Evolutionary conservation across 345 rosid genomes (phyloP).

Genomic region (Cochlearia excelsa): DNA sequence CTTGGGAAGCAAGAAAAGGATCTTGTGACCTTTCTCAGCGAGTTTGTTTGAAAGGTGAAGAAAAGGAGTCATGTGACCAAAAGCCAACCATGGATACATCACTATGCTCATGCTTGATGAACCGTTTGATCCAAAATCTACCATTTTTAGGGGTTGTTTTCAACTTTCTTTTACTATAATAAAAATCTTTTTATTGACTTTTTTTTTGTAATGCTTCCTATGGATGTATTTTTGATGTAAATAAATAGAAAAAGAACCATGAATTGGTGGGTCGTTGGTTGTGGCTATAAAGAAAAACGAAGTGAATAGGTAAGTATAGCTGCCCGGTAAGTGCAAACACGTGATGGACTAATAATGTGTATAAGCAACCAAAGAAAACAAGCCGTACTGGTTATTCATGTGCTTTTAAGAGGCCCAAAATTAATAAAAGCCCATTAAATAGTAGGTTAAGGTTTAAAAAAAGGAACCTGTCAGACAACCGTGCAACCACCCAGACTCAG

Average conservation of each 20-base stretch:
- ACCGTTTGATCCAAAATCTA: slow-evolving; percentile 16
- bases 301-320: slow-evolving; percentile 24
- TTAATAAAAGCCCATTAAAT: too few relatives aligned
- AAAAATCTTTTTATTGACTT: neutral
- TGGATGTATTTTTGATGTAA: neutral
- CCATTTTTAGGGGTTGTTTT: slow-evolving; percentile 4
- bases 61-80: slow-evolving; percentile 56
- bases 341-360: slow-evolving; percentile 1
- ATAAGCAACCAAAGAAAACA: neutral
- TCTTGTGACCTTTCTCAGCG: slow-evolving; percentile 44
- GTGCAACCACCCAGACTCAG: too few relatives aligned
- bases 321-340: slow-evolving; percentile 31
- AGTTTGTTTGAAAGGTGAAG: slow-evolving; percentile 55
- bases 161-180: neutral
- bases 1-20: slow-evolving; percentile 46
- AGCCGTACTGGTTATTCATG: too few relatives aligned
- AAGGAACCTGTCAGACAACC: too few relatives aligned
- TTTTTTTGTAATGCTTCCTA: neutral
- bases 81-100: slow-evolving; percentile 60
- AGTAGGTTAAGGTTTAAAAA: too few relatives aligned
- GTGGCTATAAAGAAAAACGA: neutral
- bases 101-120: slow-evolving; percentile 35
- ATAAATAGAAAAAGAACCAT: slow-evolving; percentile 1
- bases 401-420: too few relatives aligned
- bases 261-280: slow-evolving; percentile 27